These are phyloP conservation scores for Colletotrichum orchidophilum DNA, from an alignment of 2,329 filamentous ascomycete genomes.

Conservation along the genomic window DNA sequence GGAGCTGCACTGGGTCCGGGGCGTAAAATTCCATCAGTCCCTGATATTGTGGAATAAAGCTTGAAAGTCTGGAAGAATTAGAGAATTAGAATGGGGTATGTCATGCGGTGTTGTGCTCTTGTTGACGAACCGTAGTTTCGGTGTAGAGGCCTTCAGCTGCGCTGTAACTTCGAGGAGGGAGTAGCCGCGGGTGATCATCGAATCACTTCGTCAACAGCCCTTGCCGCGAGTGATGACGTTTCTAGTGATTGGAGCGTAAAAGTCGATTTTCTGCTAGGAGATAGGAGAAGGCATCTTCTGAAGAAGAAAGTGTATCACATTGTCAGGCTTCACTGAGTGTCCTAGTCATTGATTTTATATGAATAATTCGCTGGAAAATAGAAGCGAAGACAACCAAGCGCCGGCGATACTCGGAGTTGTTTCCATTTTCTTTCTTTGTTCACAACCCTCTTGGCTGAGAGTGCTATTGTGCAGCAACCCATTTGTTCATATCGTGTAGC, in stretches of 20 bases:
- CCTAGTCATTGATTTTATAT: background rate
- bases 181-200: background rate
- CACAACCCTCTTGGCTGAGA: background rate
- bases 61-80: background rate
- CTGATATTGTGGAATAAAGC: too few relatives aligned
- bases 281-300: background rate
- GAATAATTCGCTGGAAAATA: background rate
- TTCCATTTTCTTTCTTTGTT: background rate
- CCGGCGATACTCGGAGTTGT: background rate
- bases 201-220: background rate
- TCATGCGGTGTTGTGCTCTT: background rate
- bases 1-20: slow-evolving; percentile 24
- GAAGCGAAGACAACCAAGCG: background rate
- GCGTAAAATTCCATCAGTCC: background rate
- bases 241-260: background rate
- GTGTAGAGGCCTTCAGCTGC: background rate
- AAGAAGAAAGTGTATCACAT: background rate
- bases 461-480: background rate
- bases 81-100: background rate
- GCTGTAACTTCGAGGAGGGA: background rate
- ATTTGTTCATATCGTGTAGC: background rate
- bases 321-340: background rate
- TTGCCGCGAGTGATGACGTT: background rate
- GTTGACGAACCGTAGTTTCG: background rate
- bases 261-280: background rate